A percentile compares a stretch with the other conserved stretches of the same genome.
These are phyloP conservation scores for Cyclotella kingstonii DNA, from an alignment of 108 stramenopile genomes.

Conservation along the genomic window DNA sequence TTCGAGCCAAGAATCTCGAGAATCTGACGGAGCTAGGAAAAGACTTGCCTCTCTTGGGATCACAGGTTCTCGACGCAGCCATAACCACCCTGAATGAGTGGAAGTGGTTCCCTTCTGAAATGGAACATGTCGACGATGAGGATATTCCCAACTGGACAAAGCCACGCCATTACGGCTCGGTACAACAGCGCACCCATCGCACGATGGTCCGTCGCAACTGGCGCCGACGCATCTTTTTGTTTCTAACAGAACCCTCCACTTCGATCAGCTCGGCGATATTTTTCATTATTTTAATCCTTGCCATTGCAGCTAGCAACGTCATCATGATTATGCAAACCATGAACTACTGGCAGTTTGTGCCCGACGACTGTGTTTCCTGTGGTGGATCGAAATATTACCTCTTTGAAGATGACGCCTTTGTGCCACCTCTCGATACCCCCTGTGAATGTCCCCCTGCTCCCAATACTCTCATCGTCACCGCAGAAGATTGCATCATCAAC, in stretches of 20 bases:
- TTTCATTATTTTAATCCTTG: conserved; percentile 52
- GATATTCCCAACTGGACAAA: too few relatives aligned
- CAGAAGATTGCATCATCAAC: conserved; percentile 36
- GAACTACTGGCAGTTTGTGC: conserved; percentile 49
- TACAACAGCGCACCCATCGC: too few relatives aligned
- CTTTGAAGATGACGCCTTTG: conserved; percentile 37
- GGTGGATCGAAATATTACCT: conserved; percentile 31
- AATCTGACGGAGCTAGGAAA: too few relatives aligned
- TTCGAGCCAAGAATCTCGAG: too few relatives aligned
- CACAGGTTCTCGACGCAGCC: too few relatives aligned
- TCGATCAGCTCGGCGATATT: conserved; percentile 44
- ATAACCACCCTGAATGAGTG: too few relatives aligned
- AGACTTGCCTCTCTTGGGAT: too few relatives aligned
- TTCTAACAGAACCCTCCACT: conserved; percentile 64
- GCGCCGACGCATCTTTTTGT: conserved; percentile 48
- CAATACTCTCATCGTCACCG: conserved; percentile 6
- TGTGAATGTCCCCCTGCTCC: conserved; percentile 68
- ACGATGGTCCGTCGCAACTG: too few relatives aligned
- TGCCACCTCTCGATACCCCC: background rate
- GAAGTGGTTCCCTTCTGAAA: too few relatives aligned
- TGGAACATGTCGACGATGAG: too few relatives aligned
- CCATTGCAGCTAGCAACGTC: conserved; percentile 46
- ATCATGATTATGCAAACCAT: conserved; percentile 74
- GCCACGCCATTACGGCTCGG: too few relatives aligned
- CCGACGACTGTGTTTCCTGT: conserved; percentile 50